Percentiles rank a stretch among this genome's conserved stretches.
phyloP scores from a whole-genome alignment of 2,329 filamentous ascomycete genomes.

The Parastagonospora nodorum region DNA sequence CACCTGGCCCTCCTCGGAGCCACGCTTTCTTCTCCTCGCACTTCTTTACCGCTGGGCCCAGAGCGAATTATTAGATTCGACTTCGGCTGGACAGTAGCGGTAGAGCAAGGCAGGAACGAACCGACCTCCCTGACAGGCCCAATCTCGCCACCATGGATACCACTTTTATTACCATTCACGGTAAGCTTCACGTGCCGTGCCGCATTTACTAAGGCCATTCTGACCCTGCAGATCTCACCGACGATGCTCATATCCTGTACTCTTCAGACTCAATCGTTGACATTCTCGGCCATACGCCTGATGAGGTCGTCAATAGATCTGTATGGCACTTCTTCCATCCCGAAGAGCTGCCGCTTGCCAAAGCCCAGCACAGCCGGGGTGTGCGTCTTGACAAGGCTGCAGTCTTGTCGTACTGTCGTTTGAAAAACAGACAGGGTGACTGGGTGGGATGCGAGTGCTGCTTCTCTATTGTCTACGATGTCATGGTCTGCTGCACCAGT shows the following conservation, averaged over 20 bases:
- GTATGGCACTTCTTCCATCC: slow-evolving; percentile 88
- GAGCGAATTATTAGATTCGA: slow-evolving; percentile 48
- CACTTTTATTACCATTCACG: slow-evolving; percentile 90
- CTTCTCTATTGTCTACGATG: slow-evolving; percentile 87
- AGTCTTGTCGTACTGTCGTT: slow-evolving; percentile 77
- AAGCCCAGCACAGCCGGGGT: slow-evolving; percentile 72
- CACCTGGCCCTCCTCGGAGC: slow-evolving; percentile 14
- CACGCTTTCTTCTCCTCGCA: slow-evolving; percentile 8
- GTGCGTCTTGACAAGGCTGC: slow-evolving; percentile 83
- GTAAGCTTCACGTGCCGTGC: slow-evolving; percentile 55
- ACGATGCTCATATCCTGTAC: slow-evolving; percentile 79
- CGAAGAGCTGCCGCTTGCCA: slow-evolving; percentile 77
- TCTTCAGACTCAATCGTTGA: slow-evolving; percentile 83
- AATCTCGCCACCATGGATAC: slow-evolving; percentile 61
- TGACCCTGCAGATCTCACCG: slow-evolving; percentile 65
- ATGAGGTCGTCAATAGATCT: slow-evolving; percentile 75
- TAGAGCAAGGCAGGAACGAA: slow-evolving; percentile 12
- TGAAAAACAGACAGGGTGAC: slow-evolving; percentile 69
- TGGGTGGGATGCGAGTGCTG: slow-evolving; percentile 87
- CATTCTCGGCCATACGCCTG: slow-evolving; percentile 78
- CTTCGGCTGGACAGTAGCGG: slow-evolving; percentile 29
- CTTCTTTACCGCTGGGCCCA: slow-evolving; percentile 34
- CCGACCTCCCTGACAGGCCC: background rate
- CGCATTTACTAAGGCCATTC: slow-evolving; percentile 7
- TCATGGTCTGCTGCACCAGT: slow-evolving; percentile 82